Conservation (phyloP, 768 basidiomycete species). For the Gloeopeniophorella convolvens region DNA sequence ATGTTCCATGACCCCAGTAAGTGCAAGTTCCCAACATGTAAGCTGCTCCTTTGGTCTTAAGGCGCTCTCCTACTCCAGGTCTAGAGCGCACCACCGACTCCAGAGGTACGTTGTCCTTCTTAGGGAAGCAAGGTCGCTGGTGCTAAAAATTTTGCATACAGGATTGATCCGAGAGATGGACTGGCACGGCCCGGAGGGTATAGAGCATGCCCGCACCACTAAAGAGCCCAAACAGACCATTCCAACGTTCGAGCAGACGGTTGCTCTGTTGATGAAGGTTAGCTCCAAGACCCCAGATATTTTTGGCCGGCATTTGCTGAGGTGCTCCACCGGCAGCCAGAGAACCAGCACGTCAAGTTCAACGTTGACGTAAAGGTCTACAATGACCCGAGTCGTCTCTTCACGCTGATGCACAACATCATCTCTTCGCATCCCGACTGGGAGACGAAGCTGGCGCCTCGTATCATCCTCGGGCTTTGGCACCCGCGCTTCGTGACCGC, state of each 20-base stretch:
- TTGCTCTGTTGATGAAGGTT: slow-evolving; percentile 74
- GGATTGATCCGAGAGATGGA: slow-evolving; percentile 49
- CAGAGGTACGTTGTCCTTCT: slow-evolving; percentile 38
- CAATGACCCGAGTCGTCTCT: slow-evolving; percentile 85
- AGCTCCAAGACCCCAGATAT: slow-evolving; percentile 22
- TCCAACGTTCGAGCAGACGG: slow-evolving; percentile 83
- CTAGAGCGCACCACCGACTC: slow-evolving; percentile 80
- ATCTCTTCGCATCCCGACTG: slow-evolving; percentile 62
- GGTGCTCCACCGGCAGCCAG: slow-evolving; percentile 39
- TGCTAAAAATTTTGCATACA: slow-evolving; percentile 28
- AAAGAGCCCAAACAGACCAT: slow-evolving; percentile 84
- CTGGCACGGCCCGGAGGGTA: slow-evolving; percentile 44
- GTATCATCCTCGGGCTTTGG: slow-evolving; percentile 80
- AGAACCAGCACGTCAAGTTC: slow-evolving; percentile 69
- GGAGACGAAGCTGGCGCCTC: slow-evolving; percentile 71
- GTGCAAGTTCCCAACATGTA: slow-evolving; percentile 12
- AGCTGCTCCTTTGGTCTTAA: slow-evolving; percentile 3
- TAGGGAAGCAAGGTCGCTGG: not conserved
- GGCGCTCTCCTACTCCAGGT: slow-evolving; percentile 29
- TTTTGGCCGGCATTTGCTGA: slow-evolving; percentile 2
- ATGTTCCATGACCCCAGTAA: slow-evolving; percentile 94
- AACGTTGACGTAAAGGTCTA: slow-evolving; percentile 93
- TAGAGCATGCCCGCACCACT: slow-evolving; percentile 73
- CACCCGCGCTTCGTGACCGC: slow-evolving; percentile 83
- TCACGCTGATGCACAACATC: slow-evolving; percentile 65